Base-by-base conservation (phyloP, 192 early-diverging fungal genomes). In the Pilaira anomala region DNA sequence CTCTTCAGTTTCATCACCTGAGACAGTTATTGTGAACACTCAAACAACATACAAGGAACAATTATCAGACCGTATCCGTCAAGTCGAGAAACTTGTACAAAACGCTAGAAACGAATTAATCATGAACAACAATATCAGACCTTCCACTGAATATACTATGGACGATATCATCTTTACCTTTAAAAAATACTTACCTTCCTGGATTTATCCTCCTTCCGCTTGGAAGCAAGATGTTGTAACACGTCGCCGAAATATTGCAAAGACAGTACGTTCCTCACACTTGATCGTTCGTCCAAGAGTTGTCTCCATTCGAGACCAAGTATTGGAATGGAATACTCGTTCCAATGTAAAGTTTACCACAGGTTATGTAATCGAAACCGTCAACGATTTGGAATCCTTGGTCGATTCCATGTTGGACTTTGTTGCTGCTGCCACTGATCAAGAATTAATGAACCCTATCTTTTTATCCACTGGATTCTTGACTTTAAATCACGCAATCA, bases 231-330 rank as follows among this genome's bases (percentile, higher is more conserved):
- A 55, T 18, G 12, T 28, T 1, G 30, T 55, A 14, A 55, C 53
- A 11, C 53, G 53, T 19, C 53, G 53, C 16, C 53, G 53, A 3
- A 26, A 55, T 33, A 55, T 55, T 33, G 53, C 53, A 18, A 55
- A 29, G 16, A 55, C 28, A 0, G 30, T 55, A 4, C 53, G 30
- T 5, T 55, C 53, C 11, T 55, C 53, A 3, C 33, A 1, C 5
- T 16, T 55, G 9, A 29, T 11, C 16, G 16, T 28, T 7, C 28
- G 53, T 30, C 53, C 53, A 2, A 19, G 18, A 3, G 4, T 18
- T 19, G 28, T 19, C 7, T 11, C 28, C 8, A n/a, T 55, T 21
- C 53, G 53, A 12, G 53, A 55, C 30, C 28, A 55, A 12, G 19
- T 30, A 18, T 18, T 55, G 1, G 53, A 33, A 18, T 55, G 53